Evolutionary conservation across 805 yeast species (phyloP), one percentile per base, ranked within the genome.

Genomic region (Schwanniomyces sp.): DNA sequence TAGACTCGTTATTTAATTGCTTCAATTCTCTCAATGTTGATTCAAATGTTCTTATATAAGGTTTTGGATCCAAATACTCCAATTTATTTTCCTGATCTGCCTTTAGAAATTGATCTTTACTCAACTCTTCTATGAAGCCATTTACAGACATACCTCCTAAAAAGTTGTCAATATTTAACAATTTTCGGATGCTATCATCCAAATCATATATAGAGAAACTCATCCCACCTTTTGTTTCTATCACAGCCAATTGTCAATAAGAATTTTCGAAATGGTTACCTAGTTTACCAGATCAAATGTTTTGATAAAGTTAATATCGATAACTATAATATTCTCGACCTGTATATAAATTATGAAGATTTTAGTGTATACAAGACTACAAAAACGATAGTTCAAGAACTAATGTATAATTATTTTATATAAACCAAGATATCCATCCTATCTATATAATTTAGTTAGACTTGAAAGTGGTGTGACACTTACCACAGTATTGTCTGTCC

Each of bases 401-500:
- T 27, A 26, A 45, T 12, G 34, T 24, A 21, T 17, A 32, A 39
- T 32, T 28, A 32, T 29, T 18, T 9, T 36, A 36, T 21, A 43
- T 36, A 43, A 30, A 14, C 17, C 9, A 34, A 34, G 28, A 34
- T 27, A 34, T 18, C 42, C 12, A 37, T 18, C n/a, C 14, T 21
- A 32, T 32, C 36, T 32, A 32, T 32, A 21, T 32, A 36, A 48
- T 45, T 51, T 58, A 58, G 52, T 55, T 57, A 46, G 63, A 71
- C 74, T 84, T 86, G 81, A 85, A 86, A 76, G 97, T 91, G 69
- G 87, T 81, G 86, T 91, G 97, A 84, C 99, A 94, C 84, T 88
- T 91, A 82, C 99, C 99, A 82, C 99, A 94, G 97, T 94, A 94
- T 80, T 88, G 96, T 85, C 99, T 91, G 87, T 86, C 91, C 75